Conservation (phyloP, 2,329 filamentous ascomycete genomes). For the Exophiala calicioides region DNA sequence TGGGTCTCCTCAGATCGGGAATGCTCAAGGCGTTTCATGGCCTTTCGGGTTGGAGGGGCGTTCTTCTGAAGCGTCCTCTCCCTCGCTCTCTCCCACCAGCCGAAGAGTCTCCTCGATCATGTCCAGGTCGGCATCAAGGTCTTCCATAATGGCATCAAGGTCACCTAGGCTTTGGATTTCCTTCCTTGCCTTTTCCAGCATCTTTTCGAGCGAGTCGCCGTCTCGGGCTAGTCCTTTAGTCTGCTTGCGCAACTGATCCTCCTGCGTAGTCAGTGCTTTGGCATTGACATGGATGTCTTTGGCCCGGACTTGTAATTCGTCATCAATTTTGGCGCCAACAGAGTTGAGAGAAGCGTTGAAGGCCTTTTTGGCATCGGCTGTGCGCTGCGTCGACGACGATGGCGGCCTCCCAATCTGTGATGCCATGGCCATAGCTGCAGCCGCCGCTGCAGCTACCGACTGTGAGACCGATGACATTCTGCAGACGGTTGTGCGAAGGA, state of each 20-base stretch:
- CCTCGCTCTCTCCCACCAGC: conserved; percentile 37
- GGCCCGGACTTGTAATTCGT: conserved; percentile 56
- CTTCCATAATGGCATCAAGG: conserved; percentile 20
- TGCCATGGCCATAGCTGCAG: too few relatives aligned
- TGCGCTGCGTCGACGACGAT: conserved; percentile 36
- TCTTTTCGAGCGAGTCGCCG: conserved; percentile 55
- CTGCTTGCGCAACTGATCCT: conserved; percentile 53
- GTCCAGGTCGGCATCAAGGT: conserved; percentile 31
- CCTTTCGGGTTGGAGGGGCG: not conserved
- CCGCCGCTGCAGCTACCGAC: conserved; percentile 13
- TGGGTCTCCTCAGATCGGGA: not conserved
- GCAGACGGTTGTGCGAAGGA: too few relatives aligned
- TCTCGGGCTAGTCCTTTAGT: conserved; percentile 55
- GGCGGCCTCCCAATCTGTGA: conserved; percentile 13
- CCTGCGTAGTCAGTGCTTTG: conserved; percentile 56
- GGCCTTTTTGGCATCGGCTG: conserved; percentile 45
- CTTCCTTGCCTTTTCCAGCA: conserved; percentile 56
- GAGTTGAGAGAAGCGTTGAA: conserved; percentile 48
- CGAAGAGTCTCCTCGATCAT: conserved; percentile 46
- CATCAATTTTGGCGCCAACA: conserved; percentile 52
- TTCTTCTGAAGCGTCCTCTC: conserved; percentile 28
- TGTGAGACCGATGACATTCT: conserved; percentile 18
- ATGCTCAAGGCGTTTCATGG: not conserved
- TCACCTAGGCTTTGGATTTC: conserved; percentile 32
- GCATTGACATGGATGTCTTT: conserved; percentile 59